Evolutionary conservation across 2,329 filamentous ascomycete genomes (phyloP).

Genomic region (Hymenoscyphus fructigenus): DNA sequence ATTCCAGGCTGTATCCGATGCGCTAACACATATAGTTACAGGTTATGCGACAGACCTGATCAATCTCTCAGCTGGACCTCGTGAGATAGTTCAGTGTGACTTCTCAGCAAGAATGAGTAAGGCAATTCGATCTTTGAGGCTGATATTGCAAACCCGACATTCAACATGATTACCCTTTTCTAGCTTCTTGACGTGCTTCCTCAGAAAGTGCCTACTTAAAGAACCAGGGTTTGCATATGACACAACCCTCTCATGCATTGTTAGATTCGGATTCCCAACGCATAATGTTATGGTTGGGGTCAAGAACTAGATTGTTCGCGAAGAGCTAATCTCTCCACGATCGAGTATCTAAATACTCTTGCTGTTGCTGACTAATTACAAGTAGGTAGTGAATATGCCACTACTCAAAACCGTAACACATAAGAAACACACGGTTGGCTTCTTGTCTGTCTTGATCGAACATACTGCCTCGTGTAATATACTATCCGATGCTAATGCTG

Average conservation of each 20-base stretch:
- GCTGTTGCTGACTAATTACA: too few relatives aligned
- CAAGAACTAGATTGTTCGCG: too few relatives aligned
- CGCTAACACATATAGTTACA: too few relatives aligned
- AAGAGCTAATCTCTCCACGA: too few relatives aligned
- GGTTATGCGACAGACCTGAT: background rate
- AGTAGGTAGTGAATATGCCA: too few relatives aligned
- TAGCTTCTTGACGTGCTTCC: slow-evolving; percentile 13
- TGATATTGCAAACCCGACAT: slow-evolving; percentile 8
- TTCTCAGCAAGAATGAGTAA: background rate
- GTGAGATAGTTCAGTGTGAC: slow-evolving; percentile 3
- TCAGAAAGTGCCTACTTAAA: slow-evolving; percentile 15
- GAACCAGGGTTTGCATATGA: slow-evolving; percentile 12
- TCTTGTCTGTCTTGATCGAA: slow-evolving; percentile 17
- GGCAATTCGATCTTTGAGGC: background rate
- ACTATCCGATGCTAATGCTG: background rate
- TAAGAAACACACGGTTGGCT: slow-evolving; percentile 14
- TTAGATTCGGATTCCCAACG: slow-evolving; percentile 6
- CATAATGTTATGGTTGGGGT: too few relatives aligned
- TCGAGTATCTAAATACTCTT: too few relatives aligned
- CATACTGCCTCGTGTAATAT: slow-evolving; percentile 8
- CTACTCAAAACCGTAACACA: too few relatives aligned
- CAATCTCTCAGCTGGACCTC: slow-evolving; percentile 5
- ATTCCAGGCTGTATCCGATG: too few relatives aligned
- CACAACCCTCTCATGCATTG: slow-evolving; percentile 5
- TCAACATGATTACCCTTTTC: slow-evolving; percentile 9